Conservation (phyloP, 768 basidiomycete genomes). For the Epithele typhae region DNA sequence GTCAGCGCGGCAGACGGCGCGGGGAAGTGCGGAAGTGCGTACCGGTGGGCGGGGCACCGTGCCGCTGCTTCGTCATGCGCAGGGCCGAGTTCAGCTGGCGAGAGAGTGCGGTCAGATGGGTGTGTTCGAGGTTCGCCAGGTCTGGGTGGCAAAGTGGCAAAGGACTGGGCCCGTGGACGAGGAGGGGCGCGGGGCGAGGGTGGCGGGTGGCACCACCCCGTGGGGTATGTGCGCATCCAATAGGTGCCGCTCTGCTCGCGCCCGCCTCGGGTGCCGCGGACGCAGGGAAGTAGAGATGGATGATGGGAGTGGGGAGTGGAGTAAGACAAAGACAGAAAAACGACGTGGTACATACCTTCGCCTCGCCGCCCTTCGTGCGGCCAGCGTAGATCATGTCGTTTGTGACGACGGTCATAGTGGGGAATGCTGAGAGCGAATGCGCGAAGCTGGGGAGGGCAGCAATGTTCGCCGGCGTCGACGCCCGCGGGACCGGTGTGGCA, state of each 20-base stretch:
- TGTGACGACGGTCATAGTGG: slow-evolving; percentile 25
- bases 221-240: background rate
- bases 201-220: background rate
- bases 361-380: slow-evolving; percentile 24
- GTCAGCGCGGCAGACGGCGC: slow-evolving; percentile 1
- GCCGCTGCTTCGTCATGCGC: slow-evolving; percentile 21
- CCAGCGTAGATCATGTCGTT: slow-evolving; percentile 28
- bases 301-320: background rate
- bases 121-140: no score
- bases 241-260: no score
- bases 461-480: slow-evolving; percentile 15
- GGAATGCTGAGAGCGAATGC: slow-evolving; percentile 26
- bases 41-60: slow-evolving; percentile 4
- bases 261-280: background rate
- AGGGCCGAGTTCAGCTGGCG: slow-evolving; percentile 23
- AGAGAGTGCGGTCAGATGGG: background rate
- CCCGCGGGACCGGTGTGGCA: slow-evolving; percentile 1
- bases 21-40: background rate
- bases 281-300: background rate
- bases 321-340: no score
- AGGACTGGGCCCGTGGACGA: no score
- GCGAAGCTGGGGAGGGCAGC: slow-evolving; percentile 25
- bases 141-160: no score
- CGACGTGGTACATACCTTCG: slow-evolving; percentile 24
- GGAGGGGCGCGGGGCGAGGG: background rate